A percentile compares a stretch with the other conserved stretches of the same genome.
These are phyloP conservation scores for Colletotrichum sp. DNA, from an alignment of 2,329 filamentous ascomycete species.

Conservation along the genomic window DNA sequence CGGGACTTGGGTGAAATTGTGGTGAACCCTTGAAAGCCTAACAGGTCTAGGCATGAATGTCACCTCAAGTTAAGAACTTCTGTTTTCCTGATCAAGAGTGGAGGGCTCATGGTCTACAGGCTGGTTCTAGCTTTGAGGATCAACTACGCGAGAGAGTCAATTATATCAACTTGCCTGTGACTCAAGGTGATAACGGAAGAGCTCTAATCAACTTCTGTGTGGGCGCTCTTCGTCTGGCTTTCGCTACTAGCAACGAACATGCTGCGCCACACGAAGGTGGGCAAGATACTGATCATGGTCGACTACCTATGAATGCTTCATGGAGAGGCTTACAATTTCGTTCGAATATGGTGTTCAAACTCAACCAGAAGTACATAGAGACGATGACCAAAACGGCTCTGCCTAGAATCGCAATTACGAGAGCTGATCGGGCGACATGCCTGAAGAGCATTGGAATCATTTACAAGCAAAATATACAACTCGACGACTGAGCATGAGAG, in stretches of 20 bases:
- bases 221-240: accelerated
- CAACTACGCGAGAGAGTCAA: accelerated
- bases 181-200: not conserved
- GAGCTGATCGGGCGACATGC: not conserved
- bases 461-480: too few species aligned
- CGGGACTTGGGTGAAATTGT: not conserved
- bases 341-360: accelerated
- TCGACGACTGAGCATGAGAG: too few species aligned
- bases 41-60: not conserved
- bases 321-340: not conserved
- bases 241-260: not conserved
- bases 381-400: not conserved
- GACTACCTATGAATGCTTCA: not conserved
- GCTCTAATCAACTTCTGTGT: not conserved
- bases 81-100: not conserved
- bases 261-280: too few species aligned
- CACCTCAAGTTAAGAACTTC: not conserved
- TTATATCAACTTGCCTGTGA: accelerated
- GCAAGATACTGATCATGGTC: not conserved
- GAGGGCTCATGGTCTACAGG: accelerated
- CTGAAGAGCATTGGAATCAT: not conserved
- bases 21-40: not conserved
- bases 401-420: accelerated
- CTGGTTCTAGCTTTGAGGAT: accelerated
- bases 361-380: accelerated